These are phyloP conservation scores for Magnusiomyces ingens DNA, from an alignment of 1,139 yeast genomes.

Conservation along the genomic window DNA sequence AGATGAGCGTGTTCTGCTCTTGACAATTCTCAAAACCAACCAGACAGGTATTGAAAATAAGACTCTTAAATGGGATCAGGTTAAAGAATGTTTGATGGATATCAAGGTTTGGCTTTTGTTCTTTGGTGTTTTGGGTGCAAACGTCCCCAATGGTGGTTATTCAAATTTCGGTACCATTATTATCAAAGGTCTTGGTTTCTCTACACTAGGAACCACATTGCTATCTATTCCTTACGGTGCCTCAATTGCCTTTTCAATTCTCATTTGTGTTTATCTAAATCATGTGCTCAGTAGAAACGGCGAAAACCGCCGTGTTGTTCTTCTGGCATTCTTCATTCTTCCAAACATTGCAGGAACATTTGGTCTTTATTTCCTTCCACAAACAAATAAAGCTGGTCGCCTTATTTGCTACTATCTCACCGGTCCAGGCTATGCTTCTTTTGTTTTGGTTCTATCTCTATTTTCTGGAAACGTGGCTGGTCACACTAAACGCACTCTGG, in stretches of 20 bases:
- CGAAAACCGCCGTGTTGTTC: slow-evolving; percentile 17
- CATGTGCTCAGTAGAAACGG: slow-evolving; percentile 14
- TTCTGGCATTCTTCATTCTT: slow-evolving; percentile 20
- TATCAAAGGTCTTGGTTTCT: slow-evolving; percentile 27
- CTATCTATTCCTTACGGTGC: slow-evolving; percentile 27
- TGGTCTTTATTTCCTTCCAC: slow-evolving; percentile 22
- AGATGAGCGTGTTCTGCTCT: slow-evolving; percentile 46
- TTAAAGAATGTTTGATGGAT: slow-evolving; percentile 37
- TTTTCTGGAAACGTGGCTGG: slow-evolving; percentile 51
- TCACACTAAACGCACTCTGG: slow-evolving; percentile 47
- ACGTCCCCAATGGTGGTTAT: slow-evolving; percentile 46
- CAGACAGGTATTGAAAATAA: slow-evolving; percentile 48
- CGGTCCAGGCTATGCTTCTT: slow-evolving; percentile 34
- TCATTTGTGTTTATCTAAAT: slow-evolving; percentile 20
- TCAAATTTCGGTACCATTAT: slow-evolving; percentile 30
- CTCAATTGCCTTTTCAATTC: slow-evolving; percentile 19
- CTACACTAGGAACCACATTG: slow-evolving; percentile 24
- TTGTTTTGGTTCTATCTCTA: slow-evolving; percentile 42
- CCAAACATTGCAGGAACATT: slow-evolving; percentile 26
- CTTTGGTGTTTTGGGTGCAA: slow-evolving; percentile 36
- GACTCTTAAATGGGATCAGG: slow-evolving; percentile 46
- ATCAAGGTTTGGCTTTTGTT: slow-evolving; percentile 44
- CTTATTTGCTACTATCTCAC: slow-evolving; percentile 26
- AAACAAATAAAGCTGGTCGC: slow-evolving; percentile 20
- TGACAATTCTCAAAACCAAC: slow-evolving; percentile 45